Conservation (phyloP, 75 land plant species). For the Gnetum montanum region DNA sequence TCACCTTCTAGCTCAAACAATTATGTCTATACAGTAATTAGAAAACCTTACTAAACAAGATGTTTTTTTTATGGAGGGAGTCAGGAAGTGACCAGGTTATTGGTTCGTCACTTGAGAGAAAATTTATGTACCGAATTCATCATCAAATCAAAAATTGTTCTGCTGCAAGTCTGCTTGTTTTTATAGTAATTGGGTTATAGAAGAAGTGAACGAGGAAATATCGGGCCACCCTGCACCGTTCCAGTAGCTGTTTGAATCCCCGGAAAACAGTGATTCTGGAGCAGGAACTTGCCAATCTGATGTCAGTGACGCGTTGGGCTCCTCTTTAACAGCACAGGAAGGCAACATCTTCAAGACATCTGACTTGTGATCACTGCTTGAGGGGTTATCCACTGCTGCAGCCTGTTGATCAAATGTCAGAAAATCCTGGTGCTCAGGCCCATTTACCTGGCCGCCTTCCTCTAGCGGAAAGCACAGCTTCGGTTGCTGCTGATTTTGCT, state of each 20-base stretch:
- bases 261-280: not conserved
- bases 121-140: not conserved
- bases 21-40: conserved; percentile 6
- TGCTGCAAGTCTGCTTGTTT: too few relatives aligned
- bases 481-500: conserved; percentile 4
- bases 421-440: not conserved
- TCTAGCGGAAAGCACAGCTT: conserved; percentile 3
- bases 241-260: conserved; percentile 2
- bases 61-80: not conserved
- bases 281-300: conserved; percentile 9
- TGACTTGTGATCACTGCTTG: conserved; percentile 3
- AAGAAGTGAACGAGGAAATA: not conserved
- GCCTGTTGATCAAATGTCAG: conserved; percentile 1
- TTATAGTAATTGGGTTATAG: conserved; percentile 2
- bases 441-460: conserved; percentile 3
- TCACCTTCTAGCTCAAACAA: not conserved
- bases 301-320: not conserved
- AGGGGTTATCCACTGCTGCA: not conserved
- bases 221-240: conserved; percentile 6
- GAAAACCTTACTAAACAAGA: not conserved
- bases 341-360: conserved; percentile 2
- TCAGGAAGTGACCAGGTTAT: not conserved
- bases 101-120: not conserved
- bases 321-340: conserved; percentile 2
- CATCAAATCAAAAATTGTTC: conserved; percentile 1